Conservation (phyloP, 495 filamentous ascomycete species). For the Xylaria sp. region DNA sequence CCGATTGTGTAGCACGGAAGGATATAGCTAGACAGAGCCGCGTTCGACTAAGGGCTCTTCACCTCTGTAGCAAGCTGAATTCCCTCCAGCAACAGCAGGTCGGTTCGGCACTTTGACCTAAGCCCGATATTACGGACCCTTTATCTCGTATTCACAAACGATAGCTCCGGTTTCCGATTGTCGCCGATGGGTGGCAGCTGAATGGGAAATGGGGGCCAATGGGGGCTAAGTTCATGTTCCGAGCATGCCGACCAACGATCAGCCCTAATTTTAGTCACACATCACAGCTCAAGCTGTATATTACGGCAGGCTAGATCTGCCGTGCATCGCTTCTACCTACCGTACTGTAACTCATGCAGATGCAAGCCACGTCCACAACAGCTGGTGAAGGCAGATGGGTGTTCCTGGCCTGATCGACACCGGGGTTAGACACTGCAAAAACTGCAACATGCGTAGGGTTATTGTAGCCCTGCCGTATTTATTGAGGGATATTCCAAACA, state of each 20-base stretch:
- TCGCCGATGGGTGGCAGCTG: background rate
- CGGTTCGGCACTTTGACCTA: background rate
- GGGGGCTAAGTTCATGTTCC: background rate
- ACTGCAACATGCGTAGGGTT: background rate
- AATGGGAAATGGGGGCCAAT: background rate
- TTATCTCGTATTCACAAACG: background rate
- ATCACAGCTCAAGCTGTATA: background rate
- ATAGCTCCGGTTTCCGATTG: background rate
- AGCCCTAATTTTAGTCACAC: conserved; percentile 4
- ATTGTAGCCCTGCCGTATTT: background rate
- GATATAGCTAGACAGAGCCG: background rate
- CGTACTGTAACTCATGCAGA: conserved; percentile 1
- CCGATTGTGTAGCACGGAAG: background rate
- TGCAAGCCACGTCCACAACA: conserved; percentile 16
- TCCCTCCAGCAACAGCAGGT: background rate
- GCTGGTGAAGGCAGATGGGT: background rate
- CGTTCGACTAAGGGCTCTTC: background rate
- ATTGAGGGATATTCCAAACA: background rate
- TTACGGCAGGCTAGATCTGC: no score
- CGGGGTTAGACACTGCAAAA: background rate
- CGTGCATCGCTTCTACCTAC: conserved; percentile 5
- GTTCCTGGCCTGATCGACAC: conserved; percentile 12
- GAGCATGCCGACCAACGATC: background rate
- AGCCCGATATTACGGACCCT: background rate
- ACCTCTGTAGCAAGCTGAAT: background rate